These are phyloP conservation scores for Auriscalpium microsporum DNA, from an alignment of 768 basidiomycete species.

Conservation along the genomic window DNA sequence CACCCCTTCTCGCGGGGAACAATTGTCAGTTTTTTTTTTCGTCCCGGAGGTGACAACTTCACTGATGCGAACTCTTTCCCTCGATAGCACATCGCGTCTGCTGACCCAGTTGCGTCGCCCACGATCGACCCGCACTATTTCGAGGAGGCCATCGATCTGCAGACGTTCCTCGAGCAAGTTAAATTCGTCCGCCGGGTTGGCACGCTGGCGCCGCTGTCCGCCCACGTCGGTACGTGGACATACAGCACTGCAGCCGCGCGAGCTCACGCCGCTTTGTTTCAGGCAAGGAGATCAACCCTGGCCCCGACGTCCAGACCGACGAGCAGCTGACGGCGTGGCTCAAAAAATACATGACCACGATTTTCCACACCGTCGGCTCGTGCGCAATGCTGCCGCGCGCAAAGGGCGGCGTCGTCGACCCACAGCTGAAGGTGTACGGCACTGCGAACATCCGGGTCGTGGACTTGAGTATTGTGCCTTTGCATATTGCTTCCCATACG, in stretches of 20 bases:
- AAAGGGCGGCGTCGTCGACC: conserved; percentile 32
- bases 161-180: conserved; percentile 21
- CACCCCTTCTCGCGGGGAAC: conserved; percentile 42
- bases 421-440: conserved; percentile 28
- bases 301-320: conserved; percentile 21
- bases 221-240: conserved; percentile 15
- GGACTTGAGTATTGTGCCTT: conserved; percentile 35
- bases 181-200: conserved; percentile 22
- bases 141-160: conserved; percentile 23
- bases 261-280: background rate
- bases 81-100: conserved; percentile 23
- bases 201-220: conserved; percentile 18
- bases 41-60: background rate
- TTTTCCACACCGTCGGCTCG: conserved; percentile 28
- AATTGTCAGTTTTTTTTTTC: conserved; percentile 27
- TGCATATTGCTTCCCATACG: conserved; percentile 31
- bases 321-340: conserved; percentile 22
- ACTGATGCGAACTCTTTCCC: background rate
- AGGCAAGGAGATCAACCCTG: conserved; percentile 16
- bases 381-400: conserved; percentile 33
- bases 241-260: background rate
- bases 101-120: conserved; percentile 21
- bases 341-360: conserved; percentile 11
- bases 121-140: conserved; percentile 26
- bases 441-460: conserved; percentile 39